Evolutionary conservation across 2,329 filamentous ascomycete genomes (phyloP).

Genomic region (Xylaria sp.): DNA sequence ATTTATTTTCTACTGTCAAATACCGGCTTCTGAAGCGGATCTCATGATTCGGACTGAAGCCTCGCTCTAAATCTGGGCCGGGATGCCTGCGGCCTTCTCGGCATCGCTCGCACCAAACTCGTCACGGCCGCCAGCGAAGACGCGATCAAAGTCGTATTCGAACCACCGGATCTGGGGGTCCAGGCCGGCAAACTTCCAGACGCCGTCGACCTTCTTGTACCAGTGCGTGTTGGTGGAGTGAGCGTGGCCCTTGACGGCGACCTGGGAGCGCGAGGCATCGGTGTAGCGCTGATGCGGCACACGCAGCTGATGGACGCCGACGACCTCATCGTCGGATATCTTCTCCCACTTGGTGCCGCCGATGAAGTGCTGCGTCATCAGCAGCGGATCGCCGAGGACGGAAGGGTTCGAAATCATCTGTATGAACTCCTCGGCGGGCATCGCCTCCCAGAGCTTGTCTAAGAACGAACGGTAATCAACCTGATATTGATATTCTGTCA

Average conservation of each 20-base stretch:
- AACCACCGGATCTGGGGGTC: constrained; percentile 66
- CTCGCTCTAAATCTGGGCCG: constrained; percentile 31
- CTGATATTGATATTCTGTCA: constrained; percentile 49
- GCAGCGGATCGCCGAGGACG: constrained; percentile 69
- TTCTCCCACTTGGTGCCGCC: constrained; percentile 68
- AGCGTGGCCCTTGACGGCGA: constrained; percentile 69
- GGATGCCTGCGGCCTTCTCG: constrained; percentile 36
- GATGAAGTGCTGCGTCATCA: constrained; percentile 74
- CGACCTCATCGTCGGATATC: constrained; percentile 66
- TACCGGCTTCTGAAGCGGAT: not conserved
- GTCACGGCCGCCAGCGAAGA: constrained; percentile 59
- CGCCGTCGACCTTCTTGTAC: constrained; percentile 67
- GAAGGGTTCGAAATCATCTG: constrained; percentile 66
- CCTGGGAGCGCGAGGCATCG: constrained; percentile 58
- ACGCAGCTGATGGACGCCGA: constrained; percentile 70
- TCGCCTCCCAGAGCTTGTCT: constrained; percentile 68
- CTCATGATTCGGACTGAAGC: not conserved
- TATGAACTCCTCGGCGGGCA: constrained; percentile 71
- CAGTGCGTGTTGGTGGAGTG: constrained; percentile 68
- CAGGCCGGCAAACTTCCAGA: constrained; percentile 71
- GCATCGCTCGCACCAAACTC: constrained; percentile 48
- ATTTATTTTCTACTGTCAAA: not conserved
- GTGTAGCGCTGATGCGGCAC: constrained; percentile 72
- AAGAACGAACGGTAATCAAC: constrained; percentile 78
- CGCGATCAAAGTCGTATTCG: constrained; percentile 67